phyloP scores from a whole-genome alignment of 345 rosid species.

The Pugionium dolabratum region DNA sequence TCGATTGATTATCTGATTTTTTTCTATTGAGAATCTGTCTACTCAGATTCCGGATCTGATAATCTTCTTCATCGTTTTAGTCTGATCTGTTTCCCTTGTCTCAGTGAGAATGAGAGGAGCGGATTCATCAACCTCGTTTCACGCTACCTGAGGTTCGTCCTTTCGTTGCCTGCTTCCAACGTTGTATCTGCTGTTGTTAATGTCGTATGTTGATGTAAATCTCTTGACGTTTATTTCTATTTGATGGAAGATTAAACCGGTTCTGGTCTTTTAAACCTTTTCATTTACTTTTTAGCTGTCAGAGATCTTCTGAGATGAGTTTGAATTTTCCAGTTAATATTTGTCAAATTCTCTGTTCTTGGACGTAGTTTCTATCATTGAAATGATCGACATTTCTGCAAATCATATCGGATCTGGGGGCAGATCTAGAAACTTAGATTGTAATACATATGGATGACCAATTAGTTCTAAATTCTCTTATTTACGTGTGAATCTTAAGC shows the following conservation, averaged over 20 bases:
- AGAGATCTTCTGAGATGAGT: background rate
- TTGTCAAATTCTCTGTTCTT: background rate
- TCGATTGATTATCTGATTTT: background rate
- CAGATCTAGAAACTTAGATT: conserved; percentile 21
- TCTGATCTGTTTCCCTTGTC: conserved; percentile 17
- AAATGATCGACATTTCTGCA: background rate
- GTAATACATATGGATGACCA: background rate
- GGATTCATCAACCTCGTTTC: conserved; percentile 82
- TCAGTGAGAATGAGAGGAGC: conserved; percentile 29
- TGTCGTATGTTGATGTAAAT: background rate
- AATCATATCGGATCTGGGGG: conserved; percentile 19
- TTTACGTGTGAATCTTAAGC: conserved; percentile 21
- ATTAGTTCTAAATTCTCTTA: background rate
- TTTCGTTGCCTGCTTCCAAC: background rate
- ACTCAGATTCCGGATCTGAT: conserved; percentile 37
- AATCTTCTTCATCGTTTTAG: background rate
- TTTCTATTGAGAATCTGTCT: background rate
- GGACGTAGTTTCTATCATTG: background rate
- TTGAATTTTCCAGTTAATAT: background rate
- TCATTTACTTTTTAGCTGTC: background rate
- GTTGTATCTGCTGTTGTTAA: background rate
- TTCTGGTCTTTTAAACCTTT: background rate
- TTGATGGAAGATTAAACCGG: background rate
- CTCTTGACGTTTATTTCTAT: too few species aligned
- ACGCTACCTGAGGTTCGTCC: conserved; percentile 76